Evolutionary conservation across 164 flowering plant species (phyloP).

Genomic region (Paratinospora sagittata): DNA sequence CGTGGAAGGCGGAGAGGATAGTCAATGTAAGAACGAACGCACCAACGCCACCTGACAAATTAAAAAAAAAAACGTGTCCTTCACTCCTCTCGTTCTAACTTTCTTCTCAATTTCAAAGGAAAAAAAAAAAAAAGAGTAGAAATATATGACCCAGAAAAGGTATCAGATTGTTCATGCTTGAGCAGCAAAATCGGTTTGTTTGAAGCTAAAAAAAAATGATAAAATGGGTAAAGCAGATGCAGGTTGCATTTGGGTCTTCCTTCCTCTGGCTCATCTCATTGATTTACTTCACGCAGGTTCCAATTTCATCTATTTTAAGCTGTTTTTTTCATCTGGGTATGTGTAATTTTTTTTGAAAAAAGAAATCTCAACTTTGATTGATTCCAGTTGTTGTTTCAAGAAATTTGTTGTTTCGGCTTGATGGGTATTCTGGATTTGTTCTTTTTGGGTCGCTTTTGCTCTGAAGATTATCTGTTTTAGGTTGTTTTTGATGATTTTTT

Average conservation of each 20-base stretch:
- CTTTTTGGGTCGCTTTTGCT: background rate
- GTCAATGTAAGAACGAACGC: no score
- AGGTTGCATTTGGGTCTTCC: constrained; percentile 51
- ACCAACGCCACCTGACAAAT: no score
- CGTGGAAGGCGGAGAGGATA: no score
- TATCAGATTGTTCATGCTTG: no score
- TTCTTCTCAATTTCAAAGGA: no score
- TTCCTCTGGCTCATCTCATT: constrained; percentile 79
- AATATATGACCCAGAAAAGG: no score
- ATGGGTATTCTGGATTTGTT: background rate
- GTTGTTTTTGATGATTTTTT: background rate
- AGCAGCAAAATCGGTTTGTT: no score
- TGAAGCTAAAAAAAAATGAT: no score
- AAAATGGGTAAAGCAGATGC: constrained; percentile 46
- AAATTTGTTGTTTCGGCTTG: background rate
- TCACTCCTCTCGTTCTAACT: background rate
- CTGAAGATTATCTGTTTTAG: background rate
- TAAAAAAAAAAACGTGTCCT: constrained; percentile 9
- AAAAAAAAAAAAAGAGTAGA: background rate
- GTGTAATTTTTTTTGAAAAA: no score
- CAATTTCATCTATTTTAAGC: no score
- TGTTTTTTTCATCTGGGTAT: background rate
- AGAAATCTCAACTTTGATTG: background rate
- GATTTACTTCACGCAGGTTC: constrained; percentile 88
- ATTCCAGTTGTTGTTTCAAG: background rate